Evolutionary conservation across 768 basidiomycete genomes (phyloP), one percentile per base, ranked within the genome.

Genomic region (Collybia sordida): DNA sequence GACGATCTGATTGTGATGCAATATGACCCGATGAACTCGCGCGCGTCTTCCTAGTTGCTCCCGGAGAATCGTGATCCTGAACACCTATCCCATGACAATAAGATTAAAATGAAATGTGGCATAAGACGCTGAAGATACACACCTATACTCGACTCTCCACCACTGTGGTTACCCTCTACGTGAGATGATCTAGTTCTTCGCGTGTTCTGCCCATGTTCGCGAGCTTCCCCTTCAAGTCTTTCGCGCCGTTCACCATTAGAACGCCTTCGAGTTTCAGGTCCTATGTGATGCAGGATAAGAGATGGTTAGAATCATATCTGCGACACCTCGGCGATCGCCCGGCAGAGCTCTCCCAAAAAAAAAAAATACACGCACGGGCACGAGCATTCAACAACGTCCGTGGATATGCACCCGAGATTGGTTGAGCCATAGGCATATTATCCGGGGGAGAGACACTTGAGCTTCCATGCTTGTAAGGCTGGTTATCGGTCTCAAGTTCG

Each of bases 401-500:
- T 19, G 79, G 78, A 45, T 75, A 75, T 34, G 79, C 79, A 49
- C 73, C 66, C 44, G 74, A 73, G 15, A 68, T 69, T 7, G 73
- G 73, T 40, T 73, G 73, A 15, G 64, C 59, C 42, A 65, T 44
- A 22, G 54, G 35, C n/a, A 38, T 37, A 18, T 19, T 37, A 6
- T 37, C 48, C 24, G 59, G 56, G n/a, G 50, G 50, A 31, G 53
- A 60, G 42, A 56, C 47, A 43, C 49, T 57, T 24, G 56, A 44
- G 22, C 47, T 50, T 42, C 59, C 50, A 42, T 66, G 63, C 1
- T 63, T 58, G 28, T 54, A 61, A 15, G 62, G 58, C 45, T 64
- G 70, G 23, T 69, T 64, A 49, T 72, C 73, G 23, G 59, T 61
- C 61, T 87, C 82, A 23, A 87, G 73, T 51, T 84, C 85, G 52